Evolutionary conservation across 139 green algal species (phyloP), one percentile per base, ranked within the genome.

Genomic region (Dunaliella sp.): DNA sequence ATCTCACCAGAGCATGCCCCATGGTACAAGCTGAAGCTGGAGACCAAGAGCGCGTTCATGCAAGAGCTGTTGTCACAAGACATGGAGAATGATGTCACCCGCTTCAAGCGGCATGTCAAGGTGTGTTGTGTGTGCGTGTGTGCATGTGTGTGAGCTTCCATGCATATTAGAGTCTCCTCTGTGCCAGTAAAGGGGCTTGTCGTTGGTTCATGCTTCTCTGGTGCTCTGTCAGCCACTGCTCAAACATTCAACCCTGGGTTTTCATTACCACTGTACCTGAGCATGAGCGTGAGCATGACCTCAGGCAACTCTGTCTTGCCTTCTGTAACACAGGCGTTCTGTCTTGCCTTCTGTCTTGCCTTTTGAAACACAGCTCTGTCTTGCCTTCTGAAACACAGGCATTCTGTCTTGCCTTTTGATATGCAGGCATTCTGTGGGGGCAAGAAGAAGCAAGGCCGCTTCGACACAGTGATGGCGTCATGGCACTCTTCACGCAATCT

Each of bases 41-140:
- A 86, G n/a, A 36, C 57, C 32, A 86, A 90, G 79, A 28, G 36
- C 0, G 78, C 75, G 0, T 85, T 85, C 1, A 48, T 94, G n/a
- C 48, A 32, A 0, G 90, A 93, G 35, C 84, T 94, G 80, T 84
- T 88, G 26, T 86, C 83, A 35, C 26, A 86, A 24, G 82, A 84
- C 2, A 88, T 85, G 34, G 77, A 78, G 32, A 31, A 28, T 0
- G 91, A 94, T 72, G 36, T 89, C 1, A 81, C 84, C 28, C 84
- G 85, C 2, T 94, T 93, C 84, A 94, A 94, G 81, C 74, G 86
- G 0, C 77, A 84, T 36, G 35, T 94, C 7, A 94, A 93, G 82
- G 58, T 85, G 65, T 78, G 73, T 32, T 12, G 75, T 3, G 3
- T 80, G 75, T 22, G 32, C 31, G 7, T 31, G 34, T 31, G 48